These are phyloP conservation scores for Teratosphaeria gauchensis DNA, from an alignment of 2,329 filamentous ascomycete genomes.

Conservation along the genomic window DNA sequence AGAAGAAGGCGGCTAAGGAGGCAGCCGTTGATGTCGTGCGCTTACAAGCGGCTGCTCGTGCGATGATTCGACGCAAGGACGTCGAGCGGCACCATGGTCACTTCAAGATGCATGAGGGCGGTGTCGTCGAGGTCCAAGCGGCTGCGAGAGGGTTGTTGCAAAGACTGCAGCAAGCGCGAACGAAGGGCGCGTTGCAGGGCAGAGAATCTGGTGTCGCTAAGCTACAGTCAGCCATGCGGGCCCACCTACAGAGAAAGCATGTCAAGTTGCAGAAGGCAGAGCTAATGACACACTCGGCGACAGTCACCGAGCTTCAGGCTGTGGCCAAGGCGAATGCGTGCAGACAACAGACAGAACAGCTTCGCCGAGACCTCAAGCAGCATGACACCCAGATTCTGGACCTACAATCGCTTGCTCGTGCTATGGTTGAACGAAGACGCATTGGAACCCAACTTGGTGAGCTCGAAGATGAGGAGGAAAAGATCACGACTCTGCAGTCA, in stretches of 20 bases:
- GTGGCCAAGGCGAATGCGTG: conserved; percentile 25
- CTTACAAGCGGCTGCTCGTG: conserved; percentile 41
- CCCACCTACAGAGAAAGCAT: conserved; percentile 39
- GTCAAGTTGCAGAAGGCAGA: conserved; percentile 10
- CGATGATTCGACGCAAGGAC: conserved; percentile 50
- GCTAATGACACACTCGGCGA: conserved; percentile 13
- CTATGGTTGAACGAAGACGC: conserved; percentile 35
- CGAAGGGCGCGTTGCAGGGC: conserved; percentile 20
- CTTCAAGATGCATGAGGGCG: conserved; percentile 16
- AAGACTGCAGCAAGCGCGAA: conserved; percentile 24
- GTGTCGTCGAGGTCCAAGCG: conserved; percentile 29
- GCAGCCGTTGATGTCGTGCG: conserved; percentile 50
- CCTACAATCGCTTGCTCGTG: conserved; percentile 45
- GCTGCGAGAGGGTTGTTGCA: conserved; percentile 32
- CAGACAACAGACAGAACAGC: conserved; percentile 11
- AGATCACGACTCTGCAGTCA: conserved; percentile 57
- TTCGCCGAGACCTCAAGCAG: conserved; percentile 32
- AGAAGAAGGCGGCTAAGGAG: conserved; percentile 53
- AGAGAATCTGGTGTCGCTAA: conserved; percentile 34
- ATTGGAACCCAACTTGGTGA: conserved; percentile 38
- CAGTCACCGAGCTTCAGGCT: conserved; percentile 30
- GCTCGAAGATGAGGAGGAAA: conserved; percentile 48
- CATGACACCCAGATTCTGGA: conserved; percentile 36
- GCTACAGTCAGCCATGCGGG: conserved; percentile 59
- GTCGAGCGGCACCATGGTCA: conserved; percentile 20